Conservation (phyloP, 495 filamentous ascomycete species). For the Aspergillus saccharolyticus region DNA sequence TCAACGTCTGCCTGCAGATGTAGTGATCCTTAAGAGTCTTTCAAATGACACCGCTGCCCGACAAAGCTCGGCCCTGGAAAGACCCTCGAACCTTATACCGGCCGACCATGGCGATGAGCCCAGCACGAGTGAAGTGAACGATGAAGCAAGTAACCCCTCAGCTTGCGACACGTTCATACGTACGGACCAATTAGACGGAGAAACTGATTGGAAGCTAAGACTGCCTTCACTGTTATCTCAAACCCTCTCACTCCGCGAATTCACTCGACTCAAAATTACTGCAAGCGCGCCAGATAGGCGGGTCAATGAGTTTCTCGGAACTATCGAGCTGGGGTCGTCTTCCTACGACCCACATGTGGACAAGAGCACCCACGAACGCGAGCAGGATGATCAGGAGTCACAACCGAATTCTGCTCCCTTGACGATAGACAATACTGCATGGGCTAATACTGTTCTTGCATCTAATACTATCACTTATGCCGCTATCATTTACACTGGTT, state of each 20-base stretch:
- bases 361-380: conserved; percentile 24
- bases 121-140: conserved; percentile 8
- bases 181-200: conserved; percentile 95
- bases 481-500: conserved; percentile 88
- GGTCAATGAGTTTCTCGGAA: conserved; percentile 91
- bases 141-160: conserved; percentile 17
- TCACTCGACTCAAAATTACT: conserved; percentile 68
- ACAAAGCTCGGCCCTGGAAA: conserved; percentile 16
- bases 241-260: conserved; percentile 57
- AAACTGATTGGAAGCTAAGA: conserved; percentile 98
- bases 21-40: conserved; percentile 84
- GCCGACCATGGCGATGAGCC: conserved; percentile 10
- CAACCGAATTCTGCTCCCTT: conserved; percentile 59
- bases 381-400: conserved; percentile 22
- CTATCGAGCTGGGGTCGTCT: conserved; percentile 57
- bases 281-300: conserved; percentile 85
- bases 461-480: conserved; percentile 84
- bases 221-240: conserved; percentile 83
- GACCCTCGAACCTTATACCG: conserved; percentile 23
- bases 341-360: conserved; percentile 41
- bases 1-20: conserved; percentile 88
- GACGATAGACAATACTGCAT: conserved; percentile 95
- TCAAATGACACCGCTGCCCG: conserved; percentile 51
- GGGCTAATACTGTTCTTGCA: conserved; percentile 96
- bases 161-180: conserved; percentile 91